Evolutionary conservation across 1,284 basidiomycete species (phyloP), one percentile per base, ranked within the genome.

Genomic region (Rhodotorula glutinis): DNA sequence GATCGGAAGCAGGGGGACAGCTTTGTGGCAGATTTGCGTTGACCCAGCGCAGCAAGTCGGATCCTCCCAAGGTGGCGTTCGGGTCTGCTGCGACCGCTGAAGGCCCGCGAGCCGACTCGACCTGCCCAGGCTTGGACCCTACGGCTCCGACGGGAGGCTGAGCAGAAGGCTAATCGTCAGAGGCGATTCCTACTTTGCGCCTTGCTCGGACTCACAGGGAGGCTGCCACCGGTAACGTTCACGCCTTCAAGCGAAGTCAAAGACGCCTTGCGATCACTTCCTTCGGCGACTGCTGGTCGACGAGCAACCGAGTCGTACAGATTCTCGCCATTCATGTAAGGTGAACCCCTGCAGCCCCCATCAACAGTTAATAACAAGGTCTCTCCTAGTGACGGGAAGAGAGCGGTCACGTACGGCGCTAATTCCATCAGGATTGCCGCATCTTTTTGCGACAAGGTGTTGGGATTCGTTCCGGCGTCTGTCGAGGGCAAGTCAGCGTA

Each of bases 1-100:
- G 74, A 53, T 80, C 84, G 16, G 78, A 82, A 52, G 92, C 87
- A 72, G 85, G 85, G 14, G 89, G 83, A 65, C 78, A 78, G 3
- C 82, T 79, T n/a, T 81, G 75, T 0, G 92, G 90, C 2, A 96
- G 82, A 73, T 88, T 86, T 3, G 82, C 80, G 79, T 97, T 96
- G 49, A 91, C 88, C 92, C 92, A 96, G 49, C 87, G 84, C 43
- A 96, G 82, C 40, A 94, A 82, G 23, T 79, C 80, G 71, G 74
- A 57, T 66, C 74, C 65, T 67, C 66, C 55, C 2, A 30, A 57
- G 0, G 40, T 38, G 9, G 55, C 49, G 49, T 55, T n/a, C 13
- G n/a, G 23, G 19, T 21, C 23, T 23, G 10, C n/a, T 19, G 11
- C n/a, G 46, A 47, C 21, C 13, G 46, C 46, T 8, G 46, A 38